Percentiles rank a stretch among this genome's conserved stretches.
Evolutionary conservation across 495 filamentous ascomycete species (phyloP).

Genomic region (Echria macrotheca): DNA sequence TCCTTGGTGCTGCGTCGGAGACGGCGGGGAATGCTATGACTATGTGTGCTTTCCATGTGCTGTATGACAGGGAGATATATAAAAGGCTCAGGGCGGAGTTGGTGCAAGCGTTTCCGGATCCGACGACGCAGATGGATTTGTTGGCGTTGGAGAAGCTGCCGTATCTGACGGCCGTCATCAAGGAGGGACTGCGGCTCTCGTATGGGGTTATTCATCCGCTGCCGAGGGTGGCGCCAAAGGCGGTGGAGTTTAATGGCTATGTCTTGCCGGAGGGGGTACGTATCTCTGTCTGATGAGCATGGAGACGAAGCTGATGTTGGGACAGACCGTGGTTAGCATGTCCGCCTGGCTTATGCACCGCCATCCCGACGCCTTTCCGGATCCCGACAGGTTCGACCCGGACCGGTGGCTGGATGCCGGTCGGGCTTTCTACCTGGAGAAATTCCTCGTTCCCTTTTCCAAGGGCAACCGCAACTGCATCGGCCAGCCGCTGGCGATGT

Average conservation of each 20-base stretch:
- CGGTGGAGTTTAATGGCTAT: neutral
- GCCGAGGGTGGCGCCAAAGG: neutral
- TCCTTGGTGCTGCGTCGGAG: neutral
- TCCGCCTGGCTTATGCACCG: neutral
- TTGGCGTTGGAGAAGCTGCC: conserved; percentile 3
- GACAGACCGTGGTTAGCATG: neutral
- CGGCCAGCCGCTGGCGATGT: neutral
- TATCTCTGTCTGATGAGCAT: neutral
- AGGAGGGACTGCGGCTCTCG: neutral
- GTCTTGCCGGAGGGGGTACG: neutral
- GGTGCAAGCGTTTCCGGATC: neutral
- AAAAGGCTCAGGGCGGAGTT: neutral
- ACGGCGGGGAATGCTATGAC: conserved; percentile 1
- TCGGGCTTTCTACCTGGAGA: neutral
- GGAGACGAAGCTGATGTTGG: neutral
- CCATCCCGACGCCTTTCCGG: neutral
- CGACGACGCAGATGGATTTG: neutral
- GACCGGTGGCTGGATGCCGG: neutral
- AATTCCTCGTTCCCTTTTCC: neutral
- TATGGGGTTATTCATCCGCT: neutral
- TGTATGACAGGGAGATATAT: neutral
- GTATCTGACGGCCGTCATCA: neutral
- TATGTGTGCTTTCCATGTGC: neutral
- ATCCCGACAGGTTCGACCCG: neutral
- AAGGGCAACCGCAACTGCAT: neutral